Base-by-base conservation (phyloP, 2,329 filamentous ascomycete genomes). In the Xylariaceae sp. region DNA sequence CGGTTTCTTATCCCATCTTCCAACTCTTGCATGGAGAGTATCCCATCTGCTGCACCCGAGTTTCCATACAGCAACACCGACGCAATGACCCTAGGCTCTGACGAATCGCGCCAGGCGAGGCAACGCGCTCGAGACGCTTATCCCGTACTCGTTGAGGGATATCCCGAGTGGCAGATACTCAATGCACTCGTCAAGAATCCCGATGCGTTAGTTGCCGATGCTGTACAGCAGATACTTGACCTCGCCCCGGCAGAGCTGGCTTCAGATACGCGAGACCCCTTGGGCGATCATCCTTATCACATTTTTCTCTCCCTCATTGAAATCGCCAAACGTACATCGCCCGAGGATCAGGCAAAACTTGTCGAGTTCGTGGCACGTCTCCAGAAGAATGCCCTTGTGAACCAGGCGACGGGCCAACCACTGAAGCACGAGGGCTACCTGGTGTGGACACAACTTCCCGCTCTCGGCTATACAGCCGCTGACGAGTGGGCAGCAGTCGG, bases 221-320 rank as follows among this genome's bases (percentile, higher is more conserved):
- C 42, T 15, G n/a, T 45, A 2, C 22, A 45, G 26, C 21, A 32
- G 15, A 16, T 45, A 5, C 42, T 45, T n/a, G 12, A 16, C 42
- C 42, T 45, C n/a, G 29, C 42, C 15, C 22, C 22, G 13, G 42
- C 42, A 29, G 26, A 19, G 39, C 39, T 15, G 8, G 21, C 21
- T 18, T 45, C 26, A 16, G 15, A 29, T 30, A 19, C 16, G 26
- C 22, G 3, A 30, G 22, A 13, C 2, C 10, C 6, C 2, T 13
- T 45, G 12, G 42, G 42, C 15, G 42, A 45, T 32, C 42, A 45
- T 32, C 42, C 29, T n/a, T 45, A 45, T 32, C 42, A 45, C 21
- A 30, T 19, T n/a, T 45, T 32, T 16, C 42, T 45, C n/a, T 45
- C 42, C 15, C 22, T 45, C 5, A 45, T 45, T 21, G 42, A 45